Evolutionary conservation across 495 filamentous ascomycete species (phyloP).

Genomic region (Polyplosphaeria fusca): DNA sequence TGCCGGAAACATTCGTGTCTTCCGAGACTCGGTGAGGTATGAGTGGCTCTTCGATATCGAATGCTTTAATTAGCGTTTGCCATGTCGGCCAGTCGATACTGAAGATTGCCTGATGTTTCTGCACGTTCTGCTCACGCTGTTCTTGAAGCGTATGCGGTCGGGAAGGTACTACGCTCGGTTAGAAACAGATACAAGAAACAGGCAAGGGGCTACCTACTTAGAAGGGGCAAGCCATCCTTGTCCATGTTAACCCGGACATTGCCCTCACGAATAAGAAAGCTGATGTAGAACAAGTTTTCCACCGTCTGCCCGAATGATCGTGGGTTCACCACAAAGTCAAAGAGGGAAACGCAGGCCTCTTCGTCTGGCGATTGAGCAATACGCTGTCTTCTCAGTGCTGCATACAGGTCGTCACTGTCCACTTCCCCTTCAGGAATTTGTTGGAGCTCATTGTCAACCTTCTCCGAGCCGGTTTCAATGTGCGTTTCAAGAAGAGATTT

Average conservation of each 20-base stretch:
- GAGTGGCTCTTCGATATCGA: slow-evolving; percentile 70
- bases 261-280: slow-evolving; percentile 89
- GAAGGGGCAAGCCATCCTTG: slow-evolving; percentile 61
- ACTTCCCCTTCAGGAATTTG: slow-evolving; percentile 40
- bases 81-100: slow-evolving; percentile 79
- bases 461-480: slow-evolving; percentile 36
- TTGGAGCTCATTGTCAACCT: slow-evolving; percentile 37
- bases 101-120: slow-evolving; percentile 73
- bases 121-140: slow-evolving; percentile 52
- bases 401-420: too few relatives aligned
- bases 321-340: slow-evolving; percentile 85
- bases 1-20: slow-evolving; percentile 52
- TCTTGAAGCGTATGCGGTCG: slow-evolving; percentile 47
- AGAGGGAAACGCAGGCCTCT: slow-evolving; percentile 67
- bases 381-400: slow-evolving; percentile 53
- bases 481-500: slow-evolving; percentile 43
- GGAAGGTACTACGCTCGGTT: slow-evolving; percentile 39
- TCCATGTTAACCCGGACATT: slow-evolving; percentile 63
- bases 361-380: slow-evolving; percentile 44
- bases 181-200: slow-evolving; percentile 1
- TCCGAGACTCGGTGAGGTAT: slow-evolving; percentile 78
- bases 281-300: slow-evolving; percentile 96
- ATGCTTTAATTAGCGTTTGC: slow-evolving; percentile 68
- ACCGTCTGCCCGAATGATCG: slow-evolving; percentile 89
- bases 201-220: slow-evolving; percentile 56